Evolutionary conservation across 805 yeast species (phyloP), one percentile per base, ranked within the genome.

Genomic region (Metschnikowia hibisci): DNA sequence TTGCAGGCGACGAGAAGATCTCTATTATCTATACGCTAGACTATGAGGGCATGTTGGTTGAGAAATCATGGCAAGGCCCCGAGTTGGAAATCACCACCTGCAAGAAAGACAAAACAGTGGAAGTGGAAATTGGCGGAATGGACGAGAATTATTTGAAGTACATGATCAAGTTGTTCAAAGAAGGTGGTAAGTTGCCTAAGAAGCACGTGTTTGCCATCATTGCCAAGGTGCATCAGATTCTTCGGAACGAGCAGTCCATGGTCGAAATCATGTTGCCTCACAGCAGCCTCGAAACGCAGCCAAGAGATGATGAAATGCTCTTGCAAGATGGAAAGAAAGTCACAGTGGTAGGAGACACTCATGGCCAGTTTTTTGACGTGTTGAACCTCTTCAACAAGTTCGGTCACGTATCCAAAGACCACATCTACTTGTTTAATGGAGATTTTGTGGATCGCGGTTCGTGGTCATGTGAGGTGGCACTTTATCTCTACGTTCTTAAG

Each of bases 381-480:
- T 65, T 91, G 56, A 84, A 89, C 59, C 74, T 93, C 41, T 91
- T 93, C 63, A 63, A 74, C 27, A 73, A 61, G 34, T 90, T 81
- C 58, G 98, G 98, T 12, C 65, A 72, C 53, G 95, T 91, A 0
- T 58, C 72, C 4, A 69, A 73, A 2, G 63, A 67, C 3, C 97
- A 90, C 60, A 74, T 81, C 4, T 93, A 87, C 60, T 65, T 93
- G 37, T 91, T 93, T 71, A 93, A 93, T 58, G 99, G 99, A 34
- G 99, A 93, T 66, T 91, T 93, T 66, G 99, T 93, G 4, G 99
- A 93, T 62, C 76, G 99, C 58, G 99, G 99, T 5, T 86, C 96
- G 13, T 91, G 99, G 98, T 88, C 97, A 4, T 87, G 96, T 59
- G 99, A 93, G 61, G 96, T 93, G 36, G 96, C 96, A 2, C 67